These are phyloP conservation scores for Glycyrrhiza uralensis DNA, from an alignment of 306 rosid species.

Conservation along the genomic window DNA sequence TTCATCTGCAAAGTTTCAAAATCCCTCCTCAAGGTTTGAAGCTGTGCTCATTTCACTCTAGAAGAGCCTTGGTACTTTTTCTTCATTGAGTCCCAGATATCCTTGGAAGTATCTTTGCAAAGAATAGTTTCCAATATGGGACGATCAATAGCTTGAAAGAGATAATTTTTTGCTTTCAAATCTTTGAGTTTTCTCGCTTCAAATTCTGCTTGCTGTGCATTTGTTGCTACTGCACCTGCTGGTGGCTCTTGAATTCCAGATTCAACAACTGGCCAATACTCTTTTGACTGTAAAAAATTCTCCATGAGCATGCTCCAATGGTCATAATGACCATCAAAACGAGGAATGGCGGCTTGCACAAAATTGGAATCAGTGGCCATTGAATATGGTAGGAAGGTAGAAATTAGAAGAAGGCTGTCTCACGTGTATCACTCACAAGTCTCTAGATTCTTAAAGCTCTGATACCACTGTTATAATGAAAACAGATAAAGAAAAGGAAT, in stretches of 20 bases:
- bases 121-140: background rate
- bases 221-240: background rate
- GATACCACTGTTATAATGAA: no score
- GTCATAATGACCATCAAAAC: background rate
- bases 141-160: background rate
- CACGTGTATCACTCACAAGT: no score
- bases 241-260: background rate
- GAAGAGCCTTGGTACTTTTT: no score
- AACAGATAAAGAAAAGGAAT: no score
- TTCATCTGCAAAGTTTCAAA: background rate
- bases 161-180: background rate
- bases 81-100: no score
- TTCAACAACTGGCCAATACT: background rate
- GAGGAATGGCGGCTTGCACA: background rate
- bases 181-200: background rate
- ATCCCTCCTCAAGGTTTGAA: background rate
- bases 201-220: background rate
- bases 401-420: no score
- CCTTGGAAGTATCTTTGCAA: background rate
- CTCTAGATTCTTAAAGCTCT: no score
- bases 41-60: background rate
- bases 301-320: background rate
- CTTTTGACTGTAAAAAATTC: no score
- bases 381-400: no score
- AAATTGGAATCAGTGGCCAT: background rate